A percentile compares a stretch with the other conserved stretches of the same genome.
phyloP scores from a whole-genome alignment of 441 rosid species.

The Aleurites moluccanus region DNA sequence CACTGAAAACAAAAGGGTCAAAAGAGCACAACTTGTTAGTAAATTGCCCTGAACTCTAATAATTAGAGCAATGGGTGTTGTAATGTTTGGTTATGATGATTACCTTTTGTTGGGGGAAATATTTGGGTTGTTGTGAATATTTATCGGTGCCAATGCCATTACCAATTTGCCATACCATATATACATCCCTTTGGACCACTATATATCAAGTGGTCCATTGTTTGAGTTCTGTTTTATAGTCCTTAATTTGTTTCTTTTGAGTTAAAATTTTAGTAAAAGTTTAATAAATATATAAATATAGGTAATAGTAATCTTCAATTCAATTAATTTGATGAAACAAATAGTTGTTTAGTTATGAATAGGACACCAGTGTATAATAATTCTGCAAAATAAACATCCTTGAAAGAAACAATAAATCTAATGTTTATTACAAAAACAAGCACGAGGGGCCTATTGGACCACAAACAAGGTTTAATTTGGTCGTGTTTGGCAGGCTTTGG shows the following conservation, averaged over 20 bases:
- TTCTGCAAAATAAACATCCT: neutral
- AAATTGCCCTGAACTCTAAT: neutral
- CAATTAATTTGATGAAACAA: neutral
- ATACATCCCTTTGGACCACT: slow-evolving; percentile 13
- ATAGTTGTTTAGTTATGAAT: neutral
- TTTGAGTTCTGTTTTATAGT: neutral
- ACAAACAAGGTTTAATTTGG: neutral
- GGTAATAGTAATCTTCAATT: neutral
- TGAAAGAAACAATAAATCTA: slow-evolving; percentile 4
- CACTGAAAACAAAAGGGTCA: neutral
- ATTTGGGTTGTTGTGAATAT: slow-evolving; percentile 10
- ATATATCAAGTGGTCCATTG: too few species aligned
- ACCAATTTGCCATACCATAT: too few species aligned
- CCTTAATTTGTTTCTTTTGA: neutral
- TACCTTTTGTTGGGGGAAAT: slow-evolving; percentile 3
- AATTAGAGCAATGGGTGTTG: neutral
- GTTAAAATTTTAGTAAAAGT: too few species aligned
- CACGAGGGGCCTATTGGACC: neutral
- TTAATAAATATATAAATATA: neutral
- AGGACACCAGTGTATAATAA: neutral
- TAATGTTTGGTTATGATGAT: neutral
- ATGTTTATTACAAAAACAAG: neutral
- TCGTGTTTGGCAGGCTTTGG: neutral
- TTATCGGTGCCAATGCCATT: slow-evolving; percentile 8
- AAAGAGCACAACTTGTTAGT: neutral